Evolutionary conservation across 805 yeast genomes (phyloP).

Genomic region (Spathaspora girioi): DNA sequence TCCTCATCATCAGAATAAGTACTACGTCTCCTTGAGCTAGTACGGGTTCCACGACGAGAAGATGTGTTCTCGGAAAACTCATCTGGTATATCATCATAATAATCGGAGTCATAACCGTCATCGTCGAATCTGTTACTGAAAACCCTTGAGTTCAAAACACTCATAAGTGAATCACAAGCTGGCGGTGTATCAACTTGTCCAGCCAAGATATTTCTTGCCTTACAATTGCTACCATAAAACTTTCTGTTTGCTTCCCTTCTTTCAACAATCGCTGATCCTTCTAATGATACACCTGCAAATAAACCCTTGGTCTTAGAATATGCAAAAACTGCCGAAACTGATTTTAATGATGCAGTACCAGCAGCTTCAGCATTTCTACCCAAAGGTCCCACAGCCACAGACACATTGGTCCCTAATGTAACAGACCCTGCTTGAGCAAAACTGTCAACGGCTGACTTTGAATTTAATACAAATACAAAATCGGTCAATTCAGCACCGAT

Average conservation of each 20-base stretch:
- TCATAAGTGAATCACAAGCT: slow-evolving; percentile 79
- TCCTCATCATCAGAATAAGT: slow-evolving; percentile 21
- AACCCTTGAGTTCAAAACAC: slow-evolving; percentile 81
- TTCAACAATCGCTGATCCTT: slow-evolving; percentile 94
- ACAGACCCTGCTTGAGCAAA: slow-evolving; percentile 93
- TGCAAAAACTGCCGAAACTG: slow-evolving; percentile 87
- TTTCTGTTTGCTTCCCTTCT: slow-evolving; percentile 96
- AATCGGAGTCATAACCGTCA: slow-evolving; percentile 58
- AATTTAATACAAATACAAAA: slow-evolving; percentile 88
- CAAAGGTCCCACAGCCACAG: slow-evolving; percentile 95
- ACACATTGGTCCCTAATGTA: slow-evolving; percentile 91
- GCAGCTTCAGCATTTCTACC: slow-evolving; percentile 98
- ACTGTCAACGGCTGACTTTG: slow-evolving; percentile 83
- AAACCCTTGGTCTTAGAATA: slow-evolving; percentile 95
- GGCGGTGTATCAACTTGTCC: slow-evolving; percentile 95
- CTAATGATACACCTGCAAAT: slow-evolving; percentile 95
- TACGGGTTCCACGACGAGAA: slow-evolving; percentile 12
- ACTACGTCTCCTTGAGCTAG: slow-evolving; percentile 12
- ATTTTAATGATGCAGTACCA: slow-evolving; percentile 83
- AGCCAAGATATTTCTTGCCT: slow-evolving; percentile 77
- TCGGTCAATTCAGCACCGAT: slow-evolving; percentile 96
- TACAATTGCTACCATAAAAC: slow-evolving; percentile 84
- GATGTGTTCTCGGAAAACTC: slow-evolving; percentile 57
- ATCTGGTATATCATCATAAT: slow-evolving; percentile 74
- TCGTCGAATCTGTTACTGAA: slow-evolving; percentile 59